Evolutionary conservation across 345 rosid species (phyloP), one percentile per base, ranked within the genome.

Genomic region (Viola odorata): DNA sequence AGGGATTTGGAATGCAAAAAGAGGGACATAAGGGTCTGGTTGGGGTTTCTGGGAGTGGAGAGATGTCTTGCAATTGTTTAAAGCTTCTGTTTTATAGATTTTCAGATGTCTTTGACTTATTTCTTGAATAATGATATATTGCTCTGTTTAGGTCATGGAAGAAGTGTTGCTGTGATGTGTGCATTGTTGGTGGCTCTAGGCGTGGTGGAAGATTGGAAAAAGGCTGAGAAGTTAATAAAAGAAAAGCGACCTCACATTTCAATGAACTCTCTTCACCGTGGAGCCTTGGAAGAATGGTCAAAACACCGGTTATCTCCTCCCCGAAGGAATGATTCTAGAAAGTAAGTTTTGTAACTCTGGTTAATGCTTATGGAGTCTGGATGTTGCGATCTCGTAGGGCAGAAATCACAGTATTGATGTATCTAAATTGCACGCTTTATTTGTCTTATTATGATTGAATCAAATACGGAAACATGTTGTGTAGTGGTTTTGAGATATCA

Each of bases 141-240:
- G 41, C 14, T 63, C 60, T 12, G 37, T 69, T 9, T 53, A 84
- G 94, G 94, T 73, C 94, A 82, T 67, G 94, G 94, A 65, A 79
- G 94, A 74, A 87, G 94, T 55, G 90, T 82, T 41, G 88, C 88
- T 1, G 87, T 86, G 63, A 64, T 58, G 56, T 86, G 89, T 55
- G 94, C 94, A 4, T 50, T 86, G 44, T 54, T 86, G 37, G 87
- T 86, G 76, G 85, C 81, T 37, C 66, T 86, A 55, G 84, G 75
- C 9, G 50, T 84, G 36, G 82, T 71, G 13, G 87, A 80, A 62
- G 84, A 86, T 45, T 86, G 94, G 89, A 86, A 80, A 62, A 65
- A 17, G 15, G 94, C 94, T 0, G 90, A 86, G 75, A 68, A 70
- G 60, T 58, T 73, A 50, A 81, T 86, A 32, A 57, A 67, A 59